These are phyloP conservation scores for Aurifilum marmelostoma DNA, from an alignment of 2,329 filamentous ascomycete species.

Conservation along the genomic window DNA sequence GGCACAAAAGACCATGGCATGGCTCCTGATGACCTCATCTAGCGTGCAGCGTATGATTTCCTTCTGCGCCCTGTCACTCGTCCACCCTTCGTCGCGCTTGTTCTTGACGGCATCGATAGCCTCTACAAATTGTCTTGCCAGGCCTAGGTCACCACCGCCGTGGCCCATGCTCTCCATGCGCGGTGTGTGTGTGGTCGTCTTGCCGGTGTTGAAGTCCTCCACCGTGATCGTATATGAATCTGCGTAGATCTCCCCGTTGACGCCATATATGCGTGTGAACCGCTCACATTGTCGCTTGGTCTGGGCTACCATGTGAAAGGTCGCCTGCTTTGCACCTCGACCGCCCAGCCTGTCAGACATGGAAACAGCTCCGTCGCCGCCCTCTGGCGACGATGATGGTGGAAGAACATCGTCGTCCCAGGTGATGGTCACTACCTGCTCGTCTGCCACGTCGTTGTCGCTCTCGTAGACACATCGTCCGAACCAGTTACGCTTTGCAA, in stretches of 20 bases:
- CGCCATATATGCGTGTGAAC: constrained; percentile 84
- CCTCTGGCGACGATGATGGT: constrained; percentile 19
- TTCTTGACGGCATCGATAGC: constrained; percentile 82
- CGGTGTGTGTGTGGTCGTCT: constrained; percentile 61
- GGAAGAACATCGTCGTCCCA: constrained; percentile 74
- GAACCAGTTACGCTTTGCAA: constrained; percentile 71
- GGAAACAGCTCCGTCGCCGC: not conserved
- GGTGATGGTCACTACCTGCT: constrained; percentile 84
- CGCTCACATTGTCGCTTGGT: constrained; percentile 86
- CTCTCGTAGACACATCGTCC: constrained; percentile 94
- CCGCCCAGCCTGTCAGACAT: constrained; percentile 37
- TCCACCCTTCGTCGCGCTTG: constrained; percentile 68
- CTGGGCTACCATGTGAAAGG: constrained; percentile 92
- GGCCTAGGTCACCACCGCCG: constrained; percentile 78
- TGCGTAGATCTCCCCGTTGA: constrained; percentile 81
- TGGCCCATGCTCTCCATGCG: constrained; percentile 62
- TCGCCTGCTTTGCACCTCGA: constrained; percentile 78
- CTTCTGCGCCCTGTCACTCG: constrained; percentile 71
- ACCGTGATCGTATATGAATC: constrained; percentile 78
- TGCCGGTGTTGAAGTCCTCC: constrained; percentile 68
- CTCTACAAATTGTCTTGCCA: constrained; percentile 79
- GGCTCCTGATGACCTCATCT: constrained; percentile 85
- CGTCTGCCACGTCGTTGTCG: constrained; percentile 92
- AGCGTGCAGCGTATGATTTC: constrained; percentile 79
- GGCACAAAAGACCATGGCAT: constrained; percentile 91